A percentile compares a stretch with the other conserved stretches of the same genome.
Evolutionary conservation across 257 asterid genomes (phyloP).

Genomic region (Solanum paucissectum): DNA sequence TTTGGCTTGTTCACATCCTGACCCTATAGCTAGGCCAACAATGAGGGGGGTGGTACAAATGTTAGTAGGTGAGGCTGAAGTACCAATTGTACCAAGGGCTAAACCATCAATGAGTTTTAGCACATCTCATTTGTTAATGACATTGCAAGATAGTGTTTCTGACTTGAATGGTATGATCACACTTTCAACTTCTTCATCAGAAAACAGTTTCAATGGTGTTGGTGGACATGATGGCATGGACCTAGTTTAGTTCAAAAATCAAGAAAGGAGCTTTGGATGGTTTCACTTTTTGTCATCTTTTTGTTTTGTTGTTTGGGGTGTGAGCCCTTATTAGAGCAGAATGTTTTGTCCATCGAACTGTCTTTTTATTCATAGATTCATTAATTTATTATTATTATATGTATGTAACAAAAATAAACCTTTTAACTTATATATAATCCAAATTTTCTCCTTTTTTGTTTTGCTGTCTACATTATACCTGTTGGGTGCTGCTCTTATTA

Average conservation of each 20-base stretch:
- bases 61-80: slow-evolving; percentile 4
- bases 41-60: slow-evolving; percentile 3
- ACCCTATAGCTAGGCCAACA: slow-evolving; percentile 3
- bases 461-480: not conserved
- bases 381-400: too few relatives aligned
- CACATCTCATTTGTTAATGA: not conserved
- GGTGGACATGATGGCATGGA: not conserved
- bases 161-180: slow-evolving; percentile 3
- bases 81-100: slow-evolving; percentile 1
- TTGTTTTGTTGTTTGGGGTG: not conserved
- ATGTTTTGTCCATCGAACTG: too few relatives aligned
- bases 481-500: not conserved
- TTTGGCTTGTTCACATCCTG: slow-evolving; percentile 1
- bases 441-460: not conserved
- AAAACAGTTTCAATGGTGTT: not conserved
- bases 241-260: not conserved
- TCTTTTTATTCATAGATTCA: not conserved
- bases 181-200: not conserved
- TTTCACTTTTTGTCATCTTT: not conserved
- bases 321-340: not conserved
- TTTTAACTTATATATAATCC: not conserved
- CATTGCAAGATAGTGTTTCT: not conserved
- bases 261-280: not conserved
- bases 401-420: not conserved
- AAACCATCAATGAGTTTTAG: not conserved